Percentiles rank a stretch among this genome's conserved stretches.
Evolutionary conservation across 495 filamentous ascomycete species (phyloP).

Genomic region (Trichoderma gamsii): DNA sequence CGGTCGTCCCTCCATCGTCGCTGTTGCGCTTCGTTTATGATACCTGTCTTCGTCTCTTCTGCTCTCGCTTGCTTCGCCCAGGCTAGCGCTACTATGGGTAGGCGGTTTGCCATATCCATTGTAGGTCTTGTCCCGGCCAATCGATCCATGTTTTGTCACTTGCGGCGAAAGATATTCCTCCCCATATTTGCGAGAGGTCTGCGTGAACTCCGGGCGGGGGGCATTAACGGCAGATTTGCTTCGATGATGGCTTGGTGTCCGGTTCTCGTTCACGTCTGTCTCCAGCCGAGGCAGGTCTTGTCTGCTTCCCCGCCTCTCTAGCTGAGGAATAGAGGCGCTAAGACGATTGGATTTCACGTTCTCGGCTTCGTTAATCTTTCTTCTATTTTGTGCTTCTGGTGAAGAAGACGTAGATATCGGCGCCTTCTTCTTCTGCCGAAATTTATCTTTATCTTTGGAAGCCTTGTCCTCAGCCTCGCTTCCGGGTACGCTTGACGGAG

Average conservation of each 20-base stretch:
- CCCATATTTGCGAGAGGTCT: not conserved
- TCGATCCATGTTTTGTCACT: slow-evolving; percentile 4
- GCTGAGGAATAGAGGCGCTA: not conserved
- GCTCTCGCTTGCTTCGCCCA: not conserved
- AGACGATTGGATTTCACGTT: not conserved
- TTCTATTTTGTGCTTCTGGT: not conserved
- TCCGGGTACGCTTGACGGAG: slow-evolving; percentile 24
- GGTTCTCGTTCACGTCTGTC: slow-evolving; percentile 22
- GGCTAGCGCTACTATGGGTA: not conserved
- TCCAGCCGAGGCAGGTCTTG: slow-evolving; percentile 34
- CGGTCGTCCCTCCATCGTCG: not conserved
- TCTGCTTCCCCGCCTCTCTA: slow-evolving; percentile 25
- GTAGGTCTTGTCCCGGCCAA: slow-evolving; percentile 13
- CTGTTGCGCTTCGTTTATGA: not conserved
- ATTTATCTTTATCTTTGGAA: slow-evolving; percentile 18
- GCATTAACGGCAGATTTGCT: slow-evolving; percentile 20
- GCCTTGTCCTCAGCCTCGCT: not conserved
- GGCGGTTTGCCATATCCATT: not conserved
- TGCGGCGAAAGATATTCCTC: slow-evolving; percentile 13
- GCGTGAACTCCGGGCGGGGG: slow-evolving; percentile 20
- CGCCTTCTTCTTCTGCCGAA: slow-evolving; percentile 25
- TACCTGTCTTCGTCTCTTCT: not conserved
- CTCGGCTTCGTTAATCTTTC: not conserved
- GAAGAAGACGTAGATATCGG: not conserved
- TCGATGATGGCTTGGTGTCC: slow-evolving; percentile 16